Evolutionary conservation across 192 early-diverging fungal genomes (phyloP), one percentile per base, ranked within the genome.

Genomic region (Dissophora ornata): DNA sequence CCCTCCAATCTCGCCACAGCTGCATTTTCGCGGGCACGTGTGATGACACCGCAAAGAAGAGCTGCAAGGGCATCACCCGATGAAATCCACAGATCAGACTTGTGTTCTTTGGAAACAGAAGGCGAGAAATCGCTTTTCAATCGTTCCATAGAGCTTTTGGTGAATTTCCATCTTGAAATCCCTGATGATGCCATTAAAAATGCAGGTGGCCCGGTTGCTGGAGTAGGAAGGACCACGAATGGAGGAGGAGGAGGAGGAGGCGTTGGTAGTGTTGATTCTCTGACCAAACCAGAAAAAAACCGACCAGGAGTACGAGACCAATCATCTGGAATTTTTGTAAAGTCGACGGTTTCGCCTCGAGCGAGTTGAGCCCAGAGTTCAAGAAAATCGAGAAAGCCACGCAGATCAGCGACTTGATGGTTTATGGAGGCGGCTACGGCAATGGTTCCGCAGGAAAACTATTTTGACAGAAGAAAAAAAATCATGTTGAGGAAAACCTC

Each of bases 401-500:
- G 52, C 30, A 79, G 54, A 57, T 79, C 75, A 6, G 60, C 34
- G 36, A 62, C 46, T 53, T 79, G 75, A 50, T 79, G 75, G 59
- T 79, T n/a, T 3, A 79, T 52, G 22, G 75, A 79, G 28, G 75
- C 33, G 15, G 60, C 75, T 7, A 79, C 66, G 45, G 53, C 51
- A 4, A 79, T 64, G 6, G 65, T 79, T 49, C 75, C 66, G 25
- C 73, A 77, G 33, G 73, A 77, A 44, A 77, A 77, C 73, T 77
- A 38, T 32, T 19, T 33, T 50, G 15, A 42, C 30, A 61, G 28
- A 53, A 48, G 22, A 60, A 19, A 44, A 0, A 36, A 24, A 22
- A 30, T 42, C 21, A 57, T 33, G 15, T 60, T 28, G 48, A 32
- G 16, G 47, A n/a, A n/a, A n/a, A n/a, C n/a, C n/a, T 38, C 41